A percentile compares a stretch with the other conserved stretches of the same genome.
Evolutionary conservation across 2,329 filamentous ascomycete genomes (phyloP).

Genomic region (Fusarium concolor): DNA sequence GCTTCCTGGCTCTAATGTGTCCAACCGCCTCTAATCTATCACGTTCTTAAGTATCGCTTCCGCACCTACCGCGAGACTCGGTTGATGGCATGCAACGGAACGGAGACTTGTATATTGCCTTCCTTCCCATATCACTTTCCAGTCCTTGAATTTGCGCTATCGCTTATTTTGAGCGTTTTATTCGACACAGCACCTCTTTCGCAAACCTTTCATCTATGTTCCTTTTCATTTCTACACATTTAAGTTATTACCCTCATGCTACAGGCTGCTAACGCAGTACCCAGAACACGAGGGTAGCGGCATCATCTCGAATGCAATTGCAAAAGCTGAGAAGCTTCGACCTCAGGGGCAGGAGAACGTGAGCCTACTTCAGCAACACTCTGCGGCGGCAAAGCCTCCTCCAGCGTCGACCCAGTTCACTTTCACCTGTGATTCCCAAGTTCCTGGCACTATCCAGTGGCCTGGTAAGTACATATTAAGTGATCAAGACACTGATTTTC

Average conservation of each 20-base stretch:
- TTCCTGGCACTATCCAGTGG: slow-evolving; percentile 82
- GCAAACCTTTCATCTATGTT: neutral
- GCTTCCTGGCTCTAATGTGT: neutral
- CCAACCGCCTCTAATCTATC: neutral
- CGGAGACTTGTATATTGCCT: slow-evolving; percentile 6
- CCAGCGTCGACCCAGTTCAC: slow-evolving; percentile 91
- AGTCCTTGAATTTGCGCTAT: neutral
- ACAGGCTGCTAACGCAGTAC: slow-evolving; percentile 21
- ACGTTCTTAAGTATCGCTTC: neutral
- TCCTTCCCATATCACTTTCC: neutral
- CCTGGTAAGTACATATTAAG: slow-evolving; percentile 61
- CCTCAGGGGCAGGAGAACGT: slow-evolving; percentile 80
- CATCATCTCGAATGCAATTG: slow-evolving; percentile 93
- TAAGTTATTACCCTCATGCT: neutral
- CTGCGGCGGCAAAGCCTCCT: slow-evolving; percentile 66
- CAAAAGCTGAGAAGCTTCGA: slow-evolving; percentile 80
- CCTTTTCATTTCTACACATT: neutral
- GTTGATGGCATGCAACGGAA: slow-evolving; percentile 8
- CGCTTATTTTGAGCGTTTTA: neutral
- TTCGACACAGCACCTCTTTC: neutral
- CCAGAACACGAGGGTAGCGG: slow-evolving; percentile 66
- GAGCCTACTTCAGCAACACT: slow-evolving; percentile 79
- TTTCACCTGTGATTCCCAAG: slow-evolving; percentile 93
- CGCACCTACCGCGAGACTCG: slow-evolving; percentile 1
- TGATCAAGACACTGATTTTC: neutral